Percentiles rank a stretch among this genome's conserved stretches.
Conservation (phyloP, 106 monocot genomes). For the Acorus gramineus region DNA sequence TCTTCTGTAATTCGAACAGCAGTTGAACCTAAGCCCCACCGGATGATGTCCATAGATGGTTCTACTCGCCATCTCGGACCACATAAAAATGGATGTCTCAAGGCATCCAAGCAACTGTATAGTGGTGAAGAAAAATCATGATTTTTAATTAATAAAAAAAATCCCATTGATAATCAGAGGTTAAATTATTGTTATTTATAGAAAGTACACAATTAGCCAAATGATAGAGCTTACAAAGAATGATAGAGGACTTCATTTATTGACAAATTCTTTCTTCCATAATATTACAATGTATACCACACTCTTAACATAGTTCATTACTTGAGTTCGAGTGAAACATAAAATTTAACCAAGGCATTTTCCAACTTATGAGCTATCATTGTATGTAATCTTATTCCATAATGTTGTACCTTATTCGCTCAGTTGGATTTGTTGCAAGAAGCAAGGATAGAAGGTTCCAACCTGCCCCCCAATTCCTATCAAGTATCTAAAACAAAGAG, state of each 20-base stretch:
- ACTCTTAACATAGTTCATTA: too few relatives aligned
- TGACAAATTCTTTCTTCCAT: too few relatives aligned
- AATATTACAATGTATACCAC: too few relatives aligned
- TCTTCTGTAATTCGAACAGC: constrained; percentile 84
- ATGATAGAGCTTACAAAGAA: too few relatives aligned
- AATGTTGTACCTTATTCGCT: constrained; percentile 64
- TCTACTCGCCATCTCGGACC: constrained; percentile 94
- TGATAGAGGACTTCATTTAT: too few relatives aligned
- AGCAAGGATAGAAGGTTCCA: constrained; percentile 89
- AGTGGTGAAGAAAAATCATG: background rate
- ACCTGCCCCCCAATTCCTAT: constrained; percentile 95
- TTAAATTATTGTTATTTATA: too few relatives aligned
- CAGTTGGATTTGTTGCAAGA: constrained; percentile 70
- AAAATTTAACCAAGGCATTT: too few relatives aligned
- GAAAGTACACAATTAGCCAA: too few relatives aligned
- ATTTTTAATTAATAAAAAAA: background rate
- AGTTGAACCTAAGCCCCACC: constrained; percentile 95
- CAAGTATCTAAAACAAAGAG: constrained; percentile 59
- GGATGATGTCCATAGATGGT: constrained; percentile 59
- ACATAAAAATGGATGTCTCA: constrained; percentile 92
- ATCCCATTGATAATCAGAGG: background rate
- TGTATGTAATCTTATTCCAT: too few relatives aligned
- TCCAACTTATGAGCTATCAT: too few relatives aligned
- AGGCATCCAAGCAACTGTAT: constrained; percentile 80
- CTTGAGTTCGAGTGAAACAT: too few relatives aligned